Evolutionary conservation across 352 stramenopile species (phyloP).

Genomic region (Pythium phragmitis): DNA sequence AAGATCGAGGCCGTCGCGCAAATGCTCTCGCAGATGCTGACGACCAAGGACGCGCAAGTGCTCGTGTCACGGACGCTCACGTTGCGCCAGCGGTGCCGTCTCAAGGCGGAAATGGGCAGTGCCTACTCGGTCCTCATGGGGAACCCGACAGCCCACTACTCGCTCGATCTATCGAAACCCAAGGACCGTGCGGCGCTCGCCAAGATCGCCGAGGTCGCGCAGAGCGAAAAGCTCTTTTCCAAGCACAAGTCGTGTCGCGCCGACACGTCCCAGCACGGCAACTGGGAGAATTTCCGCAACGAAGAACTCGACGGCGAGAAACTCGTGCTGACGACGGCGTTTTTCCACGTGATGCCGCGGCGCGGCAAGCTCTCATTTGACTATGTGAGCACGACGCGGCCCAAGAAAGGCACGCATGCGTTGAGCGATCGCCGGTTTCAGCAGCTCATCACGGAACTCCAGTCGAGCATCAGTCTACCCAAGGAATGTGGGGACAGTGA

Average conservation of each 20-base stretch:
- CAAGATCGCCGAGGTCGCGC: constrained; percentile 83
- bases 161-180: constrained; percentile 68
- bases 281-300: constrained; percentile 93
- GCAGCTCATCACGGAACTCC: constrained; percentile 69
- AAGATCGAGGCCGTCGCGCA: constrained; percentile 71
- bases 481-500: background rate
- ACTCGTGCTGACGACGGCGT: constrained; percentile 70
- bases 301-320: constrained; percentile 76
- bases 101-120: constrained; percentile 82
- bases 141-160: constrained; percentile 83
- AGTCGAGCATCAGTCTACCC: constrained; percentile 30
- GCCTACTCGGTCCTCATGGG: constrained; percentile 83
- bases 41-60: constrained; percentile 67
- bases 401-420: constrained; percentile 53
- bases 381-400: constrained; percentile 85
- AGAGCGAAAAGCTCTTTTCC: constrained; percentile 82
- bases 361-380: constrained; percentile 86
- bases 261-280: constrained; percentile 88
- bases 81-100: constrained; percentile 62
- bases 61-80: constrained; percentile 66
- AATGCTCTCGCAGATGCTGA: constrained; percentile 85
- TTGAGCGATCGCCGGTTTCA: constrained; percentile 71
- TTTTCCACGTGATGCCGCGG: constrained; percentile 72
- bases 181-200: constrained; percentile 72
- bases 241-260: constrained; percentile 44